Percentiles rank a stretch among this genome's conserved stretches.
Evolutionary conservation across 1,284 basidiomycete genomes (phyloP).

Genomic region (Cystobasidium sp.): DNA sequence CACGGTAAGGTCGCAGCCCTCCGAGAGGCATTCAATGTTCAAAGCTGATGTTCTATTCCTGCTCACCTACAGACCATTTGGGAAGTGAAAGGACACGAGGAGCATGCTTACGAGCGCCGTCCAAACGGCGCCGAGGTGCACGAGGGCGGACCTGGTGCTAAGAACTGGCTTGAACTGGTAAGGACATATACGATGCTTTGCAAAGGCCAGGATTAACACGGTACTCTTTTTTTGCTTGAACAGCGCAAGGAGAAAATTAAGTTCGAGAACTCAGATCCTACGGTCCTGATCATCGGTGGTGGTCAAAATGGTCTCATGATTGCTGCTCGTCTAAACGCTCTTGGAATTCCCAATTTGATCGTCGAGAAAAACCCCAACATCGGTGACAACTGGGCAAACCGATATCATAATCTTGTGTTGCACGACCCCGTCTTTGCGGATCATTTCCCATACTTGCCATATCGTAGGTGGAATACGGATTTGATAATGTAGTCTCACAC

Average conservation of each 20-base stretch:
- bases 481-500: no score
- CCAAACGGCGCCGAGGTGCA: conserved; percentile 52
- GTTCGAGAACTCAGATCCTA: conserved; percentile 50
- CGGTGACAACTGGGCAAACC: conserved; percentile 54
- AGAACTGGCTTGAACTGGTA: conserved; percentile 51
- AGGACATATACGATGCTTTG: background rate
- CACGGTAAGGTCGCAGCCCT: conserved; percentile 29
- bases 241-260: conserved; percentile 42
- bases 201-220: background rate
- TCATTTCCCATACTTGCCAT: conserved; percentile 47
- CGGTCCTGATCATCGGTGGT: conserved; percentile 50
- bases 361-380: conserved; percentile 52
- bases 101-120: conserved; percentile 45
- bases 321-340: conserved; percentile 52
- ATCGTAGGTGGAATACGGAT: conserved; percentile 11
- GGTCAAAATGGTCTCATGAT: conserved; percentile 57
- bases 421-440: conserved; percentile 53
- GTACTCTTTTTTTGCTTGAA: no score
- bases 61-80: conserved; percentile 37
- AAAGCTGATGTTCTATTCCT: background rate
- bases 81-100: conserved; percentile 52
- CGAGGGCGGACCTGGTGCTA: conserved; percentile 36
- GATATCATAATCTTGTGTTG: conserved; percentile 53
- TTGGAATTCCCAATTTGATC: conserved; percentile 54
- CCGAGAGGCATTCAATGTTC: no score